Evolutionary conservation across 306 rosid species (phyloP), one percentile per base, ranked within the genome.

Genomic region (Trichosanthes cucumerina): DNA sequence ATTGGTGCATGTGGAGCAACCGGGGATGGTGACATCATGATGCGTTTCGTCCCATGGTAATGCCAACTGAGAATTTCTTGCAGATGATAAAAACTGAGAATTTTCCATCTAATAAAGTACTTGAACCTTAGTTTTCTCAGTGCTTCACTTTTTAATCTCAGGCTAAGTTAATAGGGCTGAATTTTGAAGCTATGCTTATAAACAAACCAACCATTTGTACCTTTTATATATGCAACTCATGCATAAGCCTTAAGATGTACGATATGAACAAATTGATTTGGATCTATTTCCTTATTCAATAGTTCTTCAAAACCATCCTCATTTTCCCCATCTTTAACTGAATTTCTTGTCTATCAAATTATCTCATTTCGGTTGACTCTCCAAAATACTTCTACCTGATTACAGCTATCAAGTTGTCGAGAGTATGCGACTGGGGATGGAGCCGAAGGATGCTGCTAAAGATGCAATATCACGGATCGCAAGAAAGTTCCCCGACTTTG

Each of bases 1-100:
- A 89, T 95, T 23, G 99, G 97, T 50, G 98, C 92, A 33, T 92
- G 97, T 79, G 93, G 98, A 80, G 97, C 97, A 81, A 89, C 97
- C 23, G 97, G 97, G 79, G 97, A 95, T 82, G 97, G 97, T 44
- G 96, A 95, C 77, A 78, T 95, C 81, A 95, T 89, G 96, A 95
- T 88, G 97, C 97, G 97, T 52, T 95, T 95, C 86, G 91, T 95
- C 77, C 98, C 98, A 52, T 89, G 97, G 98, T 95, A 88, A 58
- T 44, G 43, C 1, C 11, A 79, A 33, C 78, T 9, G 11, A 7
- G 2, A 5, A 31, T 46, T 49, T 72, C n/a, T 47, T 23, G 6
- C 50, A 11, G 71, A 63, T 14, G 71, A 63, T 6, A 14, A 44
- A 24, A 71, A 43, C 39, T 23, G 57, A 71, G 77, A 46, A 49